phyloP scores from a whole-genome alignment of 441 rosid species.

The Aquilaria agallochum region DNA sequence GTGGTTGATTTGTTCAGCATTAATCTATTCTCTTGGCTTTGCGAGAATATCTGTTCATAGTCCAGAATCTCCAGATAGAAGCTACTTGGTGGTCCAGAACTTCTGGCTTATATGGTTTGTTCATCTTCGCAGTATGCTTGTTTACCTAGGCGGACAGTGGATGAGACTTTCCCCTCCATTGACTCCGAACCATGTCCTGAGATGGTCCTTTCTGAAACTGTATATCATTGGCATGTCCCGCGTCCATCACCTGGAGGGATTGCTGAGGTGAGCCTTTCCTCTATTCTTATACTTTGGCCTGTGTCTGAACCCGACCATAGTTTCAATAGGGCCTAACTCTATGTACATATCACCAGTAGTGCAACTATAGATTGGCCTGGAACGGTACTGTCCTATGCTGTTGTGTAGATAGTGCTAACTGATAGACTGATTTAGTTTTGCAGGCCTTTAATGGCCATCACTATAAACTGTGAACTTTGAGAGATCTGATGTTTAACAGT shows the following conservation, averaged over 20 bases:
- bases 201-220: slow-evolving; percentile 35
- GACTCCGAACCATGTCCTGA: slow-evolving; percentile 38
- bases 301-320: no score
- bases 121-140: slow-evolving; percentile 48
- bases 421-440: no score
- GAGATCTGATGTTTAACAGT: no score
- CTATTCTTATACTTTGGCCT: no score
- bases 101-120: slow-evolving; percentile 3
- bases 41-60: background rate
- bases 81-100: background rate
- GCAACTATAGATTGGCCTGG: no score
- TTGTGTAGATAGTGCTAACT: no score
- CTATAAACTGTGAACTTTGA: no score
- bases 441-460: no score
- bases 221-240: slow-evolving; percentile 54
- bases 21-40: background rate
- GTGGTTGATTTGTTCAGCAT: background rate
- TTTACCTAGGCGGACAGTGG: slow-evolving; percentile 47
- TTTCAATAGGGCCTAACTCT: no score
- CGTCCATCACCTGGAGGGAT: slow-evolving; percentile 79
- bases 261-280: slow-evolving; percentile 52
- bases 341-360: no score
- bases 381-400: no score
- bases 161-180: slow-evolving; percentile 37
- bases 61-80: background rate